Conservation (phyloP, 1,139 yeast species). For the Scheffersomyces lignicola region DNA sequence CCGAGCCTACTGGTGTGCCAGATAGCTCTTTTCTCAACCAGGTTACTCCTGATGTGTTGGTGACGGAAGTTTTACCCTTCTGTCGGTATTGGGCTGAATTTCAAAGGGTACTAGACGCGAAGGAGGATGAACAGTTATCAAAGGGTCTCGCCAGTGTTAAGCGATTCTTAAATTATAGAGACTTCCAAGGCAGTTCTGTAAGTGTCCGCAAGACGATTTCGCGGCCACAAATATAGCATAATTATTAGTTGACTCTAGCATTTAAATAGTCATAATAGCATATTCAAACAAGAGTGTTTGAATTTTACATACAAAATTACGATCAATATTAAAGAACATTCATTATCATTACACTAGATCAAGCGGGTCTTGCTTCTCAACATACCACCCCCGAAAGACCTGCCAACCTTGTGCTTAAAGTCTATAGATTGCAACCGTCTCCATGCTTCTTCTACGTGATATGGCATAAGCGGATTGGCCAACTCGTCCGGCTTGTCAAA, state of each 20-base stretch:
- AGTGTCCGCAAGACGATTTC: conserved; percentile 11
- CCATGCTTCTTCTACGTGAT: conserved; percentile 92
- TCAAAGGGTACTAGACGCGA: conserved; percentile 27
- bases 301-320: no score
- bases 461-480: conserved; percentile 77
- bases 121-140: conserved; percentile 20
- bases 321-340: no score
- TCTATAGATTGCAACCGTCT: conserved; percentile 69
- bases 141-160: conserved; percentile 26
- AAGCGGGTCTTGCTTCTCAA: conserved; percentile 42
- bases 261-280: no score
- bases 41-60: conserved; percentile 18
- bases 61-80: conserved; percentile 34
- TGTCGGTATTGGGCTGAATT: conserved; percentile 36
- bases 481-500: conserved; percentile 92
- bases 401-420: conserved; percentile 61
- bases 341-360: conserved; percentile 21
- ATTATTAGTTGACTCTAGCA: no score
- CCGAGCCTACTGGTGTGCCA: conserved; percentile 25
- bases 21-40: conserved; percentile 23
- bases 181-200: conserved; percentile 27
- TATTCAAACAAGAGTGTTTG: no score
- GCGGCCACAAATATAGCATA: background rate
- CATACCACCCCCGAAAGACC: conserved; percentile 78
- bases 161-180: conserved; percentile 34